phyloP scores from a whole-genome alignment of 371 early-diverging fungal species.

The Dentiscutata heterogama region DNA sequence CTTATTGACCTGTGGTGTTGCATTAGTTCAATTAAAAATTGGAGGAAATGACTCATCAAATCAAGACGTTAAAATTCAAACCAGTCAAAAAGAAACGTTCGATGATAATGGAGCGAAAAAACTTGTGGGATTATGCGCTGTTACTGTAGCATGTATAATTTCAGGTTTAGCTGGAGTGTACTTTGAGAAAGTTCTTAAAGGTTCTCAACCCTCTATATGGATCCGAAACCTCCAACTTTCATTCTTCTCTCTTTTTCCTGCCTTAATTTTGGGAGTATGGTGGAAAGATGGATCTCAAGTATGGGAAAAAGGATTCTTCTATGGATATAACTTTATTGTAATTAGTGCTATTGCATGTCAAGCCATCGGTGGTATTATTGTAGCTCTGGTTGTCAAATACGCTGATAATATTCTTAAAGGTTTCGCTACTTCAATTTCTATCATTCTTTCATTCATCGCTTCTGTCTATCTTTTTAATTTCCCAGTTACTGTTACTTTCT shows the following conservation, averaged over 20 bases:
- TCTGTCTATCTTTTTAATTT: constrained; percentile 84
- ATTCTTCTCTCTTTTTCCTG: constrained; percentile 76
- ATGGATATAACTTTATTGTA: constrained; percentile 84
- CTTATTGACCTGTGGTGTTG: constrained; percentile 87
- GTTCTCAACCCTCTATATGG: constrained; percentile 77
- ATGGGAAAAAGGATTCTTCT: constrained; percentile 85
- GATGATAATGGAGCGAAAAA: constrained; percentile 52
- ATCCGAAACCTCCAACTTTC: constrained; percentile 91
- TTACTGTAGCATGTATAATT: constrained; percentile 85
- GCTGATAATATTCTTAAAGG: constrained; percentile 98
- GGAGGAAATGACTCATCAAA: constrained; percentile 25
- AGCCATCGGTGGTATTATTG: constrained; percentile 93
- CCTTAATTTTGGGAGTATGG: constrained; percentile 71
- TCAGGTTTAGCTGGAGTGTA: constrained; percentile 96
- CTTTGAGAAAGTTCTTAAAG: constrained; percentile 94
- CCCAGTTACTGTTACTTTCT: constrained; percentile 72
- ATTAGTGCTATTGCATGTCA: constrained; percentile 85
- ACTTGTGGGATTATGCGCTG: constrained; percentile 78
- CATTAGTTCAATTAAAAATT: constrained; percentile 75
- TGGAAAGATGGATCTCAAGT: constrained; percentile 84
- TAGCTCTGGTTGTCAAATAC: constrained; percentile 95
- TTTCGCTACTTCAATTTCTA: constrained; percentile 95
- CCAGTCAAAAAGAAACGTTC: not conserved
- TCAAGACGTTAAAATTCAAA: not conserved
- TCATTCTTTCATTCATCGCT: constrained; percentile 84